These are phyloP conservation scores for Actinidia polygama DNA, from an alignment of 179 eudicot species.

Conservation along the genomic window DNA sequence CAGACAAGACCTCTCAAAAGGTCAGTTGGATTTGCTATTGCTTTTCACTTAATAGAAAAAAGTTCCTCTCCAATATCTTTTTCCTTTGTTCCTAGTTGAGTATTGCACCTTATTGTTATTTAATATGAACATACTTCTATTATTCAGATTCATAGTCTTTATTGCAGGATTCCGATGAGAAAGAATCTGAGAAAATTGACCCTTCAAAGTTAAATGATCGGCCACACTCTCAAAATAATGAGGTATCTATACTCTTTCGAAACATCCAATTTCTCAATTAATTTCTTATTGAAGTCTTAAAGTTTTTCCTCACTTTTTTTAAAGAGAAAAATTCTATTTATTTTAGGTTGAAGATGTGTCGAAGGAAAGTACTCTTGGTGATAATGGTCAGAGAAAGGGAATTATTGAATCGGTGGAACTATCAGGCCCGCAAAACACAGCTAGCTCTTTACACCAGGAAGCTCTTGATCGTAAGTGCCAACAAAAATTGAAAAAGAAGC, in stretches of 20 bases:
- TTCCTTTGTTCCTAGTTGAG: background rate
- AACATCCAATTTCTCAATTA: background rate
- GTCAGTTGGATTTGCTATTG: slow-evolving; percentile 14
- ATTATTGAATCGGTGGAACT: background rate
- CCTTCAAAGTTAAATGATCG: slow-evolving; percentile 7
- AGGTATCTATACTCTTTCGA: slow-evolving; percentile 21
- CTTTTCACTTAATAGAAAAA: background rate
- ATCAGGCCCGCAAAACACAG: slow-evolving; percentile 16
- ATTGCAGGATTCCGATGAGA: slow-evolving; percentile 14
- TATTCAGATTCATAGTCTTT: background rate
- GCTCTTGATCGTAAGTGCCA: slow-evolving; percentile 18
- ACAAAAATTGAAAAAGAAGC: slow-evolving; percentile 39
- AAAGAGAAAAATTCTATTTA: too few relatives aligned
- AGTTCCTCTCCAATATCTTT: too few relatives aligned
- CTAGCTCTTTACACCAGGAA: background rate
- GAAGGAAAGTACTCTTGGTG: background rate
- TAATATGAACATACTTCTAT: background rate
- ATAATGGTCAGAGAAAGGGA: slow-evolving; percentile 13
- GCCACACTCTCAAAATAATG: background rate
- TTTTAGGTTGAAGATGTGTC: slow-evolving; percentile 15
- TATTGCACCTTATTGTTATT: background rate
- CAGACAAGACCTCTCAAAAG: slow-evolving; percentile 15
- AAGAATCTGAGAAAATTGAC: background rate
- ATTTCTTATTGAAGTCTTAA: background rate
- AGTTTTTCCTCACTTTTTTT: background rate